Percentiles rank a stretch among this genome's conserved stretches.
Evolutionary conservation across 2,329 filamentous ascomycete species (phyloP).

Genomic region (Coniochaeta prunicola): DNA sequence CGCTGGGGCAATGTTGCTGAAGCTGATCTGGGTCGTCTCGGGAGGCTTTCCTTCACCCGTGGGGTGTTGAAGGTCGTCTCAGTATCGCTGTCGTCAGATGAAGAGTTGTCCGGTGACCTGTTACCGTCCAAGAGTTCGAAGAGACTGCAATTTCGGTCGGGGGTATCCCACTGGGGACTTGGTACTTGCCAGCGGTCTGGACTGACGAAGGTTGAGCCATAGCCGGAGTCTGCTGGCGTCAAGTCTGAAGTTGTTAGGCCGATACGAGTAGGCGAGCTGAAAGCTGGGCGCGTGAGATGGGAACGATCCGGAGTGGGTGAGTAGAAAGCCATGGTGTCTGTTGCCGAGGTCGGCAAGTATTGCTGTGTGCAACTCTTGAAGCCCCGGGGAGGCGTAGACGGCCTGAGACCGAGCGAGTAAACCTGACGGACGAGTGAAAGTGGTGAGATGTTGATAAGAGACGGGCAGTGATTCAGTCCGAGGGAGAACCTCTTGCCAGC

Average conservation of each 20-base stretch:
- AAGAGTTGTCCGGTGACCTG: neutral
- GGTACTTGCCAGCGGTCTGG: neutral
- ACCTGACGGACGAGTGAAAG: neutral
- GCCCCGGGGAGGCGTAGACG: neutral
- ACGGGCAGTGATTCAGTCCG: neutral
- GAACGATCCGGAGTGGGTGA: slow-evolving; percentile 5
- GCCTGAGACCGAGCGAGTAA: neutral
- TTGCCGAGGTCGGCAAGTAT: neutral
- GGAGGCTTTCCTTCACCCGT: neutral
- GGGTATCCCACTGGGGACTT: neutral
- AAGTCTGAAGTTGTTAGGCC: neutral
- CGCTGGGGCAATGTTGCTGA: neutral
- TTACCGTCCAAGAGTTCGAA: neutral
- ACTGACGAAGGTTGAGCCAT: slow-evolving; percentile 10
- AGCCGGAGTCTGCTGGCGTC: slow-evolving; percentile 15
- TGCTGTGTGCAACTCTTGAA: neutral
- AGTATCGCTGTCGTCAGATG: neutral
- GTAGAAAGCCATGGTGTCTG: slow-evolving; percentile 7
- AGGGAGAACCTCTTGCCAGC: neutral
- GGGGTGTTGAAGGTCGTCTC: neutral
- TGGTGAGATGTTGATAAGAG: neutral
- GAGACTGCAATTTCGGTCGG: slow-evolving; percentile 2
- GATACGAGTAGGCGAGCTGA: slow-evolving; percentile 7
- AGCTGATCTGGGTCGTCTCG: neutral
- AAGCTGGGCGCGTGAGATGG: slow-evolving; percentile 8